Evolutionary conservation across 148 eudicot genomes (phyloP), one percentile per base, ranked within the genome.

Genomic region (Diospyros kaki): DNA sequence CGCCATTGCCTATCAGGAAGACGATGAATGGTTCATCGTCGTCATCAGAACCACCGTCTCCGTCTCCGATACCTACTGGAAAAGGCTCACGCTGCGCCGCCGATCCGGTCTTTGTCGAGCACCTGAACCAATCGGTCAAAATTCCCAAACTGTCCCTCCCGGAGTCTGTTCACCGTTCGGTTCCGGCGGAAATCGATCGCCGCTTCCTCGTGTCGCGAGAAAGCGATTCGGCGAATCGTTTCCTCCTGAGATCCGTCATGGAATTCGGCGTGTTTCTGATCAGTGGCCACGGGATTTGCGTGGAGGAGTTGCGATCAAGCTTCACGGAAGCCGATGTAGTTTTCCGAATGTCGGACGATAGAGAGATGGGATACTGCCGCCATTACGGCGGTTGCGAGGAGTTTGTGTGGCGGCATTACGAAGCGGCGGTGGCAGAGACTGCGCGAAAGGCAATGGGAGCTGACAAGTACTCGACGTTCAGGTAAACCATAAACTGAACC

Each of bases 51-150:
- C 41, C 72, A 46, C 75, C 84, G 1, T 90, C 94, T 0, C 97
- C 97, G 0, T 86, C 97, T 4, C 97, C 97, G 4, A 81, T 93
- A 69, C 95, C 93, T 3, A 93, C 89, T 3, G 93, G 82, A 2
- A 82, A 71, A 76, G 95, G 97, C 44, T 17, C 77, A 2, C 86
- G 97, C 0, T 86, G 89, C 6, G 89, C 86, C 41, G 81, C 80
- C 0, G 70, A 82, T 28, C 69, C 80, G 18, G 42, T 68, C 61
- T 81, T 93, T 7, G 82, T 86, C 54, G 83, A 85, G 7, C 80
- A 81, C 76, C 82, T 93, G 66, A 38, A 51, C 41, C 73, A 80
- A 4, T 80, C 85, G 15, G 67, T 82, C 14, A 87, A 83, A 15
- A 86, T 90, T 15, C 98, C 98, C 0, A 75, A 86, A 73, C 84